These are phyloP conservation scores for Trichoderma hamatum DNA, from an alignment of 2,329 filamentous ascomycete species.

Conservation along the genomic window DNA sequence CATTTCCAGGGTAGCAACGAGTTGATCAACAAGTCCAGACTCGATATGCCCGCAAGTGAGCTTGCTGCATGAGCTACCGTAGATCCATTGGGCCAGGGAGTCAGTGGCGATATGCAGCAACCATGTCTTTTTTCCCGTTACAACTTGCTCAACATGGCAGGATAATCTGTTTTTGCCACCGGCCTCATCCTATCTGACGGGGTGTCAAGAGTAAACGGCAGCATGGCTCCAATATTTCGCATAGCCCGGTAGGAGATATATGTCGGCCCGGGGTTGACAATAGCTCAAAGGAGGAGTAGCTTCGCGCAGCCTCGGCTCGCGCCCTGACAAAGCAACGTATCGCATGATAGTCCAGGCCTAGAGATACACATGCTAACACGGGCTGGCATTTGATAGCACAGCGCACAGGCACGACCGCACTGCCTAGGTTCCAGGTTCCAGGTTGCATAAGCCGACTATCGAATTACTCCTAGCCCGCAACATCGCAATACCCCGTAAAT, in stretches of 20 bases:
- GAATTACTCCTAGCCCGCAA: neutral
- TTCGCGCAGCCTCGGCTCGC: neutral
- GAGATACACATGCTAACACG: neutral
- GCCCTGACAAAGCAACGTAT: neutral
- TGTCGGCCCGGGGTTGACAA: slow-evolving; percentile 3
- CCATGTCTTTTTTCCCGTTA: neutral
- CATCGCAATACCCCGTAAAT: neutral
- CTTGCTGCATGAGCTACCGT: neutral
- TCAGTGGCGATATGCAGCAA: slow-evolving; percentile 17
- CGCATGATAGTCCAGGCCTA: neutral
- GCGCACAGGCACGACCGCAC: neutral
- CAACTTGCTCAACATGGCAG: neutral
- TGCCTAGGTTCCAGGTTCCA: neutral
- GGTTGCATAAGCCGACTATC: neutral
- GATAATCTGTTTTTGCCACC: slow-evolving; percentile 5
- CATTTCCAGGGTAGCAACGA: neutral
- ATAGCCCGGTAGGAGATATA: neutral
- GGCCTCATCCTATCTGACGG: neutral
- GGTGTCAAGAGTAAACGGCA: neutral
- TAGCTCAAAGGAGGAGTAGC: neutral
- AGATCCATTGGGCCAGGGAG: slow-evolving; percentile 17
- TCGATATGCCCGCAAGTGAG: neutral
- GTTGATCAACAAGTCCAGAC: slow-evolving; percentile 10
- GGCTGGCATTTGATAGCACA: neutral
- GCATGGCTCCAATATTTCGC: slow-evolving; percentile 8